Evolutionary conservation across 1,284 basidiomycete genomes (phyloP), one percentile per base, ranked within the genome.

Genomic region (Ustilago crameri): DNA sequence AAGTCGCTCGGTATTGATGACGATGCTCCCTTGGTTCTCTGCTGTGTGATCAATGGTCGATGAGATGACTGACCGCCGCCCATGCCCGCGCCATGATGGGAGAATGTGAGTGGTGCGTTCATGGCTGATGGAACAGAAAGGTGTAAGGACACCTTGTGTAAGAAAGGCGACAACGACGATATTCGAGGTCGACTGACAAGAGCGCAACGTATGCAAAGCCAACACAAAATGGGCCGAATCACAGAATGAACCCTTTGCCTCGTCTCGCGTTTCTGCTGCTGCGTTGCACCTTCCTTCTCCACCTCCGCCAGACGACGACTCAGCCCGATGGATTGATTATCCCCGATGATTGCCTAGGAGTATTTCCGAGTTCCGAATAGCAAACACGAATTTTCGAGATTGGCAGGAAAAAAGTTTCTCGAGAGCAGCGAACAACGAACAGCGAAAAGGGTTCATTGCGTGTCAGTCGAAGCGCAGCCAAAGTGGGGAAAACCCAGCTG

Each of bases 1-100:
- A 96, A 95, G 80, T 95, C 93, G 15, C 45, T 35, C 4, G 65
- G 70, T 17, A 60, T 51, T 9, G 64, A 61, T n/a, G 60, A 46
- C 3, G 69, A 67, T 9, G 53, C 42, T 14, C 53, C 50, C 0
- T 51, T 57, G n/a, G 61, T 48, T 12, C 65, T 58, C 5, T 51
- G 53, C 22, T 63, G 51, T 9, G 59, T 68, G 48, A 73, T 65
- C 37, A 73, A 32, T 3, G 70, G 56, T 34, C 59, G 58, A 51
- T 72, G 60, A 23, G 58, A 53, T 3, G 57, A 52, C 12, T 44
- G 54, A 10, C 50, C 50, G 38, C 38, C 38, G 17, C 45, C 43
- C 26, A 24, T 30, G 2, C 58, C 62, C 15, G 51, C 34, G 34
- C 49, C 54, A 45, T 42, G 30, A 14, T 53, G 53, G 45, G 61